Conservation (phyloP, 768 basidiomycete species). For the Phallus indusiatus region DNA sequence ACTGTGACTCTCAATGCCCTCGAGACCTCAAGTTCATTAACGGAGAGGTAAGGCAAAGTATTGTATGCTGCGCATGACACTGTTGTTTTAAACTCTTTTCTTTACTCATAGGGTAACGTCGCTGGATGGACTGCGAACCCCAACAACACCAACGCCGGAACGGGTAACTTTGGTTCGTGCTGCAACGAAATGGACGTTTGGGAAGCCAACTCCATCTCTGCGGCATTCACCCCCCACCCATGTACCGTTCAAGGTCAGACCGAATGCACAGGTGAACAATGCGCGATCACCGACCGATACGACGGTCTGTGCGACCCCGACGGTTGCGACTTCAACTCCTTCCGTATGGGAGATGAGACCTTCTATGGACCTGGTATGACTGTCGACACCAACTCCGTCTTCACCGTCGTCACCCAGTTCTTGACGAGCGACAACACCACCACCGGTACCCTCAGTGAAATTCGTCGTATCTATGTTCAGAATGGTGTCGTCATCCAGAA, state of each 20-base stretch:
- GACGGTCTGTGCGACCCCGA: conserved; percentile 42
- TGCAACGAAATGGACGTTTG: conserved; percentile 54
- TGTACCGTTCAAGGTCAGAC: conserved; percentile 32
- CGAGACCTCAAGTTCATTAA: conserved; percentile 51
- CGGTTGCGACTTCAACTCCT: conserved; percentile 56
- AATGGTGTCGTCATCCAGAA: conserved; percentile 42
- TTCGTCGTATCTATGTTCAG: conserved; percentile 42
- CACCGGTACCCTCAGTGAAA: conserved; percentile 13
- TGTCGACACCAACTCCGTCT: conserved; percentile 14
- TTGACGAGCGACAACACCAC: conserved; percentile 11
- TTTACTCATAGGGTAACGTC: conserved; percentile 34
- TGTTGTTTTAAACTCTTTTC: neutral
- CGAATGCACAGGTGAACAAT: conserved; percentile 33
- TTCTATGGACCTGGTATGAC: conserved; percentile 18
- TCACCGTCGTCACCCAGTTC: conserved; percentile 18
- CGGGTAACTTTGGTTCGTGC: conserved; percentile 40
- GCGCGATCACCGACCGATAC: conserved; percentile 30
- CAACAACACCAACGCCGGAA: conserved; percentile 36
- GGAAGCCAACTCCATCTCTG: conserved; percentile 46
- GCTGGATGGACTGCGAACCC: conserved; percentile 29
- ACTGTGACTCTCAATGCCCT: conserved; percentile 55
- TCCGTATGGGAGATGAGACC: conserved; percentile 35
- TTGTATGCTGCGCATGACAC: neutral
- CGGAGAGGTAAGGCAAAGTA: conserved; percentile 31
- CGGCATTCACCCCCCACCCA: conserved; percentile 44